Percentiles rank a stretch among this genome's conserved stretches.
These are phyloP conservation scores for Anastatica hierochuntica DNA, from an alignment of 345 rosid species.

Conservation along the genomic window DNA sequence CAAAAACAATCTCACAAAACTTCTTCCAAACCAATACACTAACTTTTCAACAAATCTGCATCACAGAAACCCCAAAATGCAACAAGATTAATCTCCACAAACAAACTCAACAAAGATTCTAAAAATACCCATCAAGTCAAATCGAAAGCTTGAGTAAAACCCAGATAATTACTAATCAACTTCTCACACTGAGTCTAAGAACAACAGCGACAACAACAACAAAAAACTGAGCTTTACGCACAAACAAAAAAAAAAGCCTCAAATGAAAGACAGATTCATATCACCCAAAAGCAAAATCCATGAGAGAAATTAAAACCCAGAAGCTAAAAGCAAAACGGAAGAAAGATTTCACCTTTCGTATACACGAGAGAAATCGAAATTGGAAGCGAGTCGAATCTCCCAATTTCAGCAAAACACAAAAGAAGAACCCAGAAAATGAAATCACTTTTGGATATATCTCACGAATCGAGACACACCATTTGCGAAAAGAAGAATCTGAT, in stretches of 20 bases:
- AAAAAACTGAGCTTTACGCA: slow-evolving; percentile 17
- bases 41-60: slow-evolving; percentile 16
- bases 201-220: not conserved
- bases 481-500: slow-evolving; percentile 23
- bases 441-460: not conserved
- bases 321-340: not conserved
- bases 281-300: slow-evolving; percentile 19
- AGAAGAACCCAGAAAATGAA: not conserved
- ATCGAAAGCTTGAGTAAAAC: slow-evolving; percentile 12
- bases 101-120: too few species aligned
- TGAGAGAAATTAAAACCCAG: slow-evolving; percentile 1
- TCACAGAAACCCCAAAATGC: not conserved
- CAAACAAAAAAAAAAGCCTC: not conserved
- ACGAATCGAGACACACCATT: slow-evolving; percentile 23
- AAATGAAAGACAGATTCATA: slow-evolving; percentile 13
- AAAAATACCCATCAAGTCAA: slow-evolving; percentile 1
- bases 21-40: not conserved
- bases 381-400: slow-evolving; percentile 15
- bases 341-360: slow-evolving; percentile 5
- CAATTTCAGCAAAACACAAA: slow-evolving; percentile 18
- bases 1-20: not conserved
- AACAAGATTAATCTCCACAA: not conserved
- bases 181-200: not conserved
- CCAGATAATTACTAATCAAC: not conserved
- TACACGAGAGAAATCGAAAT: slow-evolving; percentile 4